Base-by-base conservation (phyloP, 1,284 basidiomycete genomes). In the Singerocomus rubriflavus region DNA sequence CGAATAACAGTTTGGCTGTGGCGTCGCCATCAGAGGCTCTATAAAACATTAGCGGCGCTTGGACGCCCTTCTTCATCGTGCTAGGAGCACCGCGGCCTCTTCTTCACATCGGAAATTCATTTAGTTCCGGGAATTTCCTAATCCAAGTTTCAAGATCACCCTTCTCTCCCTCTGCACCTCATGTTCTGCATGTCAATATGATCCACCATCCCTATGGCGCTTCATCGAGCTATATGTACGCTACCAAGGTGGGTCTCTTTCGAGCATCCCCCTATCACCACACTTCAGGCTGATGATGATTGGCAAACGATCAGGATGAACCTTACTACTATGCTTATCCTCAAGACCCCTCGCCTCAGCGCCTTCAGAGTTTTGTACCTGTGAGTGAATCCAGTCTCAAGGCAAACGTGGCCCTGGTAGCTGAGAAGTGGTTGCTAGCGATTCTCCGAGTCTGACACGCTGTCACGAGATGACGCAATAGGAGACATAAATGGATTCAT, bases 181-280 rank as follows among this genome's bases (percentile, higher is more conserved):
- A 63, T 66, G 62, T 26, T 47, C 54, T 58, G 34, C 51, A 34
- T 49, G 39, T 49, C 52, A 65, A 35, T 51, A 69, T 67, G 59
- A 69, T 64, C 40, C 46, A 55, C 48, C 64, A 65, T 53, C 64
- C 64, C n/a, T 65, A 65, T 34, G 63, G 52, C 36, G 54, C 63
- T 41, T 50, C 67, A 25, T 63, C 66, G 14, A 63, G 54, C 37
- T 68, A 63, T 31, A 34, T 65, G 42, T 67, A 66, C 33, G 53
- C 62, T 10, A 53, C 41, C 25, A 55, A 56, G 53, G 66, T 64
- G 35, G 38, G 66, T 51, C 32, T 21, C 13, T 13, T 31, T 31
- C 2, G 8, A 12, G 4, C 31, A 5, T 39, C 42, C 30, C 34
- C 16, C 2, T 6, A 39, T 13, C 5, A 33, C 6, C 14, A 12